Percentiles rank a stretch among this genome's conserved stretches.
Evolutionary conservation across 2,329 filamentous ascomycete genomes (phyloP).

Genomic region (Epichloe typhina): DNA sequence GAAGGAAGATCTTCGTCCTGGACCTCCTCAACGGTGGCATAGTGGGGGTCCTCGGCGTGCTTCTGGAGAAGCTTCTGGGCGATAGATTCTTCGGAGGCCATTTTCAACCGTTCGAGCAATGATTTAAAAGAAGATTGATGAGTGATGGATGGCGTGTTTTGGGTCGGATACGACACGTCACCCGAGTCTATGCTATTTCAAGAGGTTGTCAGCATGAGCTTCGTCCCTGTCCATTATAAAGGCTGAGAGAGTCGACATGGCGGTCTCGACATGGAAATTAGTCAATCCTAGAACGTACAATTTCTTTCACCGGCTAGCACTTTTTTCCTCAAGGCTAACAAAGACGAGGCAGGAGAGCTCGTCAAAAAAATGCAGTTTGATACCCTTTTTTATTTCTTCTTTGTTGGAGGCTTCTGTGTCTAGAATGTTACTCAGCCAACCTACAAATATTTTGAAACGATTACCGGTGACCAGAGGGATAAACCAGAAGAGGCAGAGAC

Average conservation of each 20-base stretch:
- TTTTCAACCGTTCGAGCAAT: conserved; percentile 15
- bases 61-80: conserved; percentile 52
- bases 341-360: background rate
- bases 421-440: conserved; percentile 27
- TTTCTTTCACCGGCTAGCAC: background rate
- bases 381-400: background rate
- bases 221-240: background rate
- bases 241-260: too few species aligned
- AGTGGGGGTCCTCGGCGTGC: conserved; percentile 39
- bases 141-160: background rate
- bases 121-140: background rate
- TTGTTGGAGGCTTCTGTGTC: conserved; percentile 13
- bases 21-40: conserved; percentile 66
- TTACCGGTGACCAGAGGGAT: conserved; percentile 27
- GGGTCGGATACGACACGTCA: background rate
- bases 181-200: background rate
- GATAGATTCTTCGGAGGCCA: conserved; percentile 39
- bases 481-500: conserved; percentile 26
- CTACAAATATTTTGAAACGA: conserved; percentile 15
- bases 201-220: background rate
- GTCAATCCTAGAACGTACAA: background rate
- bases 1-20: conserved; percentile 63
- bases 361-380: conserved; percentile 1
- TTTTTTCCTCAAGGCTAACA: background rate
- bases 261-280: background rate